These are phyloP conservation scores for Coemansia sp. DNA, from an alignment of 192 early-diverging fungal species.

Conservation along the genomic window DNA sequence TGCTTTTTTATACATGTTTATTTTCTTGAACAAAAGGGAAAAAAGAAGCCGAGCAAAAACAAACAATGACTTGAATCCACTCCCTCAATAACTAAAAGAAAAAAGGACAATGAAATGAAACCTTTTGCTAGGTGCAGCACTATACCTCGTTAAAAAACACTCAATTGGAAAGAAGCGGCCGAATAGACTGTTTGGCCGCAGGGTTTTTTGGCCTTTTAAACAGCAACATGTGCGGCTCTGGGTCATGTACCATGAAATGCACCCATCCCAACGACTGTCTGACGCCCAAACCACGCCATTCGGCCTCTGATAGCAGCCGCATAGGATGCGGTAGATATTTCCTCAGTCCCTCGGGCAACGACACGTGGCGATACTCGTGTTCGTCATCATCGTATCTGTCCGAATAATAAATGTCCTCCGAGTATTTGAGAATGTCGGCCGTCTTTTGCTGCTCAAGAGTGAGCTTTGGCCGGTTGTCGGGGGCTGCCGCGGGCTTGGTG, in stretches of 20 bases:
- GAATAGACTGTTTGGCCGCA: slow-evolving; percentile 21
- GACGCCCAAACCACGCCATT: slow-evolving; percentile 47
- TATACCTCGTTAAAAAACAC: background rate
- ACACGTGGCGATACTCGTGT: slow-evolving; percentile 50
- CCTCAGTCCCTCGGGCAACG: slow-evolving; percentile 42
- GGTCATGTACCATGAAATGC: slow-evolving; percentile 52
- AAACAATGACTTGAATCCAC: too few species aligned
- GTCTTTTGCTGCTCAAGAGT: slow-evolving; percentile 24
- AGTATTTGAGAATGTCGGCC: slow-evolving; percentile 31
- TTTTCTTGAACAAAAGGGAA: too few species aligned
- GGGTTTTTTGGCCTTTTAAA: slow-evolving; percentile 43
- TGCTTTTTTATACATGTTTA: too few species aligned
- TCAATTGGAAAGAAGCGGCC: background rate
- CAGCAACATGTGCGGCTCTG: slow-evolving; percentile 53
- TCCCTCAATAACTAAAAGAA: too few species aligned
- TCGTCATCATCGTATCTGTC: slow-evolving; percentile 52
- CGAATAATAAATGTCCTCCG: slow-evolving; percentile 43
- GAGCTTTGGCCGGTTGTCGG: background rate
- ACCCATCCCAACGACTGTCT: slow-evolving; percentile 52
- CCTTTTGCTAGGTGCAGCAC: background rate
- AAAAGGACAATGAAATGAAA: too few species aligned
- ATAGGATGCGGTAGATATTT: slow-evolving; percentile 46
- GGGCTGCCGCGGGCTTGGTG: slow-evolving; percentile 18
- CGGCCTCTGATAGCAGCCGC: slow-evolving; percentile 38
- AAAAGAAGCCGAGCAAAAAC: too few species aligned